Base-by-base conservation (phyloP, 441 rosid species). In the Gossypium laxum region DNA sequence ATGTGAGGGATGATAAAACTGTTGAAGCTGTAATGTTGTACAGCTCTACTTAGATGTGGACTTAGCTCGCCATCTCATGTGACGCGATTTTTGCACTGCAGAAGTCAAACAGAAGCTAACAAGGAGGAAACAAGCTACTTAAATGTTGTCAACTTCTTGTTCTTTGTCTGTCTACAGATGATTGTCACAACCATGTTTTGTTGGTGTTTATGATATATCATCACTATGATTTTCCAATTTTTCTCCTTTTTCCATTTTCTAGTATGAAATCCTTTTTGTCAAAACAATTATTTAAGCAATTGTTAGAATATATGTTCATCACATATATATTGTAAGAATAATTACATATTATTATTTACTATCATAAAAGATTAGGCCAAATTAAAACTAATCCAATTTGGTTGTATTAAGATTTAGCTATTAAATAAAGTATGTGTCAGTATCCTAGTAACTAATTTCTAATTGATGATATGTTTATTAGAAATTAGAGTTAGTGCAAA, bases 161-260 rank as follows among this genome's bases (percentile, higher is more conserved):
- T 43, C 15, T 50, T 45, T 58, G 24, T 43, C 24, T 8, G 41
- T 7, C 8, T 28, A 30, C 52, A 6, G 14, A 47, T 74, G 60
- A 67, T 67, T 32, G 69, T 67, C 52, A 59, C 52, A 15, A 24
- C 77, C 72, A 59, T 74, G 72, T 43, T 74, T 67, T 73, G 67
- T 66, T 3, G 19, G 59, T n/a, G 51, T 67, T 30, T 48, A 48
- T 26, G 52, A 14, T 28, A 47, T 12, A 48, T 22, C 22, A n/a
- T 38, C 45, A 7, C 12, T 38, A 7, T 38, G 12, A 38, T 38
- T 38, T 38, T 38, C 45, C 45, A 38, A 8, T 38, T 38, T 38
- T 38, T 7, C 45, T 8, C 45, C 43, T 38, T 38, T 38, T 38
- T 38, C 45, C 45, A 8, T 38, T 38, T 38, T 7, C 43, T 38